Evolutionary conservation across 495 filamentous ascomycete species (phyloP).

Genomic region (Penicillium chermesinum): DNA sequence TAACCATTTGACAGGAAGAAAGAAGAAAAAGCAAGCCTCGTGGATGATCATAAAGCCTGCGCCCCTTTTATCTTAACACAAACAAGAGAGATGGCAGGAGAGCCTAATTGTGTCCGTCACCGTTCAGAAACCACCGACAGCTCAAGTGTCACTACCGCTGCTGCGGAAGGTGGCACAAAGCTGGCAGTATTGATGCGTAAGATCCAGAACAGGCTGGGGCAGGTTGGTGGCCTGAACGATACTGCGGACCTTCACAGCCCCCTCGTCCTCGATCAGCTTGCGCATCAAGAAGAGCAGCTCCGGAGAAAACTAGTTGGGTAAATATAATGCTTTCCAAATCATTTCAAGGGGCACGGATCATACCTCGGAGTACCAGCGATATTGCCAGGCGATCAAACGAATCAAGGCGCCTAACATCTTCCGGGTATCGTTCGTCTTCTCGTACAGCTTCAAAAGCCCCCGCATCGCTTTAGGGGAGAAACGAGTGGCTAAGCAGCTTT

Average conservation of each 20-base stretch:
- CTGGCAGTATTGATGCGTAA: slow-evolving; percentile 94
- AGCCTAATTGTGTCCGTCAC: background rate
- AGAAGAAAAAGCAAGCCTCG: slow-evolving; percentile 10
- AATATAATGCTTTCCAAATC: background rate
- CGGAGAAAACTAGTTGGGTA: slow-evolving; percentile 70
- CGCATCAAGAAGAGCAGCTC: slow-evolving; percentile 79
- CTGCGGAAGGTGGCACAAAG: slow-evolving; percentile 91
- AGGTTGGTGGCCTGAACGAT: slow-evolving; percentile 94
- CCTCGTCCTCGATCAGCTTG: slow-evolving; percentile 93
- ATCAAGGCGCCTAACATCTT: slow-evolving; percentile 77
- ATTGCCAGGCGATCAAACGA: slow-evolving; percentile 91
- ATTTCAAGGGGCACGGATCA: slow-evolving; percentile 9
- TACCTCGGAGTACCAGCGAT: slow-evolving; percentile 96
- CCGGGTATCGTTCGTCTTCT: slow-evolving; percentile 65
- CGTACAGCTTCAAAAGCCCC: slow-evolving; percentile 74
- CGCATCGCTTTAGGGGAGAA: slow-evolving; percentile 89
- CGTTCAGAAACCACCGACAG: background rate
- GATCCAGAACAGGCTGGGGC: slow-evolving; percentile 84
- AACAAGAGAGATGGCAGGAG: slow-evolving; percentile 1
- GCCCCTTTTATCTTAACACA: slow-evolving; percentile 13
- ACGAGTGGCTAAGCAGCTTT: slow-evolving; percentile 69
- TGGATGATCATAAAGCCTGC: slow-evolving; percentile 24
- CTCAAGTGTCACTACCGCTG: slow-evolving; percentile 83
- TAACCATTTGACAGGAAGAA: slow-evolving; percentile 8
- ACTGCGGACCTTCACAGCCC: slow-evolving; percentile 92